Percentiles rank a stretch among this genome's conserved stretches.
These are phyloP conservation scores for Didymella sp. DNA, from an alignment of 2,329 filamentous ascomycete genomes.

Conservation along the genomic window DNA sequence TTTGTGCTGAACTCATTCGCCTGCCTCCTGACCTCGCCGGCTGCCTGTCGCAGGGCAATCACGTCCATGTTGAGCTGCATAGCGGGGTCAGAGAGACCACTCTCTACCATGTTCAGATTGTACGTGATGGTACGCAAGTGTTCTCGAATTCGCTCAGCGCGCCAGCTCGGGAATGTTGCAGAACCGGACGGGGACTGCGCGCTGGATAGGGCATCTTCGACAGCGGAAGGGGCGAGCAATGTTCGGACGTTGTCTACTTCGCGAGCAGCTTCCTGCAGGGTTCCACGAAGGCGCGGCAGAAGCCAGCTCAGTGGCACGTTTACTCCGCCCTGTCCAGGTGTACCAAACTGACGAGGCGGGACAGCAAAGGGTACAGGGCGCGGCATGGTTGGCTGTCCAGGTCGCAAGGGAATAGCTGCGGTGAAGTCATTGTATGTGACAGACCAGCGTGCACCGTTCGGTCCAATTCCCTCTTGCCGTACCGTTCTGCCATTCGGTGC, in stretches of 20 bases:
- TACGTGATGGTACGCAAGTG: slow-evolving; percentile 33
- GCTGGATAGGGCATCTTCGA: slow-evolving; percentile 21
- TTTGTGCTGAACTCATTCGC: slow-evolving; percentile 32
- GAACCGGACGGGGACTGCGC: slow-evolving; percentile 8
- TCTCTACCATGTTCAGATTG: slow-evolving; percentile 40
- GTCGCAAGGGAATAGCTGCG: slow-evolving; percentile 32
- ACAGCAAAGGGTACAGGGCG: slow-evolving; percentile 34
- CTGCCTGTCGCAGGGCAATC: slow-evolving; percentile 37
- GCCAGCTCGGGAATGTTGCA: slow-evolving; percentile 37
- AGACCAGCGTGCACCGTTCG: slow-evolving; percentile 62
- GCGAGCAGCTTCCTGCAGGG: slow-evolving; percentile 37
- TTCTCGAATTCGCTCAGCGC: slow-evolving; percentile 37
- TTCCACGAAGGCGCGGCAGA: slow-evolving; percentile 30
- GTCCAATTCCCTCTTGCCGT: slow-evolving; percentile 58
- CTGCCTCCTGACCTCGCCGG: slow-evolving; percentile 36
- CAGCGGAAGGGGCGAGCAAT: slow-evolving; percentile 19
- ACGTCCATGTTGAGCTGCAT: slow-evolving; percentile 42
- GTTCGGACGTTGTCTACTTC: slow-evolving; percentile 44
- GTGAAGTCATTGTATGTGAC: slow-evolving; percentile 60
- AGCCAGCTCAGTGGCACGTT: slow-evolving; percentile 25
- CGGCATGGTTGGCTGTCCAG: slow-evolving; percentile 33
- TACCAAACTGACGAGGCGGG: slow-evolving; percentile 24
- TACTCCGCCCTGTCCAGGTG: slow-evolving; percentile 22
- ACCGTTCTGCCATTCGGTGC: slow-evolving; percentile 51
- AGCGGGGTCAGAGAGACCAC: slow-evolving; percentile 34